Conservation (phyloP, 2,329 filamentous ascomycete species). For the Tolypocladium cylindrosporum region DNA sequence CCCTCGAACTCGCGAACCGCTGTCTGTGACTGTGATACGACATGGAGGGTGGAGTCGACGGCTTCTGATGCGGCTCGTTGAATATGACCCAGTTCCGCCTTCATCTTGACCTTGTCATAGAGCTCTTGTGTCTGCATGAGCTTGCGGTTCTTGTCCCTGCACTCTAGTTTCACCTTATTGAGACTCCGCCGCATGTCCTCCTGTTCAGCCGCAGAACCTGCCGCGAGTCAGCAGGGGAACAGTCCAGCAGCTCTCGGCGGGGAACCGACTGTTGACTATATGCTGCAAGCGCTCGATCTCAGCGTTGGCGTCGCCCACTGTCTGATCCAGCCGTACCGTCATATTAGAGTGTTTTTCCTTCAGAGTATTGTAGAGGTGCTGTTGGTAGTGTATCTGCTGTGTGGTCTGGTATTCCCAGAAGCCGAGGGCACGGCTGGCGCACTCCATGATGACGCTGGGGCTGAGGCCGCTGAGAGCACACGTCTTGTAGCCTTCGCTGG, state of each 20-base stretch:
- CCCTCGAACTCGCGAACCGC: constrained; percentile 2
- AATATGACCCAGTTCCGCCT: constrained; percentile 43
- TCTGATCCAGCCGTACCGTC: constrained; percentile 58
- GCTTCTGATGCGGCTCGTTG: constrained; percentile 42
- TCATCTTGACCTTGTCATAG: constrained; percentile 50
- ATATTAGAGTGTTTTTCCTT: constrained; percentile 61
- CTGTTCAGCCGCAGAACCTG: constrained; percentile 50
- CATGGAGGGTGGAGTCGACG: constrained; percentile 17
- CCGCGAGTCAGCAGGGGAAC: constrained; percentile 6
- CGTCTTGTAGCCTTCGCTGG: constrained; percentile 83
- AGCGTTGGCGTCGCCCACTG: constrained; percentile 64
- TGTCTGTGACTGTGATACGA: constrained; percentile 4
- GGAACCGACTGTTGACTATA: constrained; percentile 47
- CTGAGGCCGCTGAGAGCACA: constrained; percentile 74
- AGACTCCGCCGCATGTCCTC: constrained; percentile 42
- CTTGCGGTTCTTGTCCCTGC: constrained; percentile 61
- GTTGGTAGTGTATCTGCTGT: constrained; percentile 75
- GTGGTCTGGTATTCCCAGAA: constrained; percentile 85
- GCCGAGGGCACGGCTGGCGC: constrained; percentile 64
- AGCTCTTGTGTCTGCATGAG: constrained; percentile 58
- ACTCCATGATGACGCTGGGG: constrained; percentile 77
- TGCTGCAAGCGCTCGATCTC: constrained; percentile 59
- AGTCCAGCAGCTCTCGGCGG: not conserved
- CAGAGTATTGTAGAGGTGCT: constrained; percentile 60
- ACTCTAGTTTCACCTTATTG: constrained; percentile 59